Conservation (phyloP, 1,284 basidiomycete genomes). For the Sporisorium graminicola region DNA sequence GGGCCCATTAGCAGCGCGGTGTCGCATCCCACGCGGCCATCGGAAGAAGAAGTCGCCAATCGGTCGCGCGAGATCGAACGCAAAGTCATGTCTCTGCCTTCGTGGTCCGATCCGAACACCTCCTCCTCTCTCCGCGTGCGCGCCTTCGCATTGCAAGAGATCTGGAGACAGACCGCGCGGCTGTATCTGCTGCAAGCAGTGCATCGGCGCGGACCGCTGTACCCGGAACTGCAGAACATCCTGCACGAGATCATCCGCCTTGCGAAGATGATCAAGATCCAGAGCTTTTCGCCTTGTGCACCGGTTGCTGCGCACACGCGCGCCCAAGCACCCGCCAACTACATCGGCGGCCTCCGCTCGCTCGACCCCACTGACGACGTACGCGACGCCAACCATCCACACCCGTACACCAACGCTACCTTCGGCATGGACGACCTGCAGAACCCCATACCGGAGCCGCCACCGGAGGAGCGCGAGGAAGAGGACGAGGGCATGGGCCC, state of each 20-base stretch:
- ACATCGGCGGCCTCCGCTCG: conserved; percentile 32
- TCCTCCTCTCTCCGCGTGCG: conserved; percentile 38
- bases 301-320: neutral
- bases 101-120: conserved; percentile 44
- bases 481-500: conserved; percentile 1
- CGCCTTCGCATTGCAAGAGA: conserved; percentile 52
- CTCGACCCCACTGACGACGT: conserved; percentile 5
- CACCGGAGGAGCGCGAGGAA: neutral
- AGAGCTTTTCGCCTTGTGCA: conserved; percentile 23
- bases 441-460: neutral
- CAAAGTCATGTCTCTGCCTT: conserved; percentile 37
- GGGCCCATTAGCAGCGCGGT: conserved; percentile 24
- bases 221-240: conserved; percentile 43
- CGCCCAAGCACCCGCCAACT: conserved; percentile 19
- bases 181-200: conserved; percentile 52
- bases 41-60: conserved; percentile 28
- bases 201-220: conserved; percentile 45
- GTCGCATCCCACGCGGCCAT: conserved; percentile 14
- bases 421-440: neutral
- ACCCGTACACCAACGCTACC: conserved; percentile 25
- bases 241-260: conserved; percentile 52
- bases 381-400: conserved; percentile 27
- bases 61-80: conserved; percentile 40
- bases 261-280: conserved; percentile 44
- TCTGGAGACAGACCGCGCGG: conserved; percentile 52